Conservation (phyloP, 2,329 filamentous ascomycete species). For the Periconia digitata region DNA sequence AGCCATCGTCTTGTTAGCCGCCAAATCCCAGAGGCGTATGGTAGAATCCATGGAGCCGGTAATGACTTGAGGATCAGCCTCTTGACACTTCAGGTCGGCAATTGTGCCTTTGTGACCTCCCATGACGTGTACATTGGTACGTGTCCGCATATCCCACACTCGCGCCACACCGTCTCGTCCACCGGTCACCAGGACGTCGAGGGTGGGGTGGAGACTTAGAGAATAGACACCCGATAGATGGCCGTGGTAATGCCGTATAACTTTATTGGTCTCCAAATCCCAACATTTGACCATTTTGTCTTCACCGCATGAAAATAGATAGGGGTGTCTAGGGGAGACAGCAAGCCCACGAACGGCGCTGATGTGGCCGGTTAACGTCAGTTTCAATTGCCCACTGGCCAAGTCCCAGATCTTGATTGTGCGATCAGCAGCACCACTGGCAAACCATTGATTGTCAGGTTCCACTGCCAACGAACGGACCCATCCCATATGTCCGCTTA, state of each 20-base stretch:
- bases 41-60: slow-evolving; percentile 79
- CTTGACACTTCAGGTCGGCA: slow-evolving; percentile 86
- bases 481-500: slow-evolving; percentile 95
- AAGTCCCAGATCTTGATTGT: slow-evolving; percentile 99
- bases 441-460: slow-evolving; percentile 97
- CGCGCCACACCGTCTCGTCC: slow-evolving; percentile 83
- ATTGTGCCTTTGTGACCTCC: slow-evolving; percentile 90
- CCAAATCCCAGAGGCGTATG: slow-evolving; percentile 79
- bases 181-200: slow-evolving; percentile 93
- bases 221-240: slow-evolving; percentile 96
- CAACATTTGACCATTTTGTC: slow-evolving; percentile 99
- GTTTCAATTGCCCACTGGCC: slow-evolving; percentile 64
- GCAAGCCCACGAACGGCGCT: slow-evolving; percentile 65
- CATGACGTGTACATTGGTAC: slow-evolving; percentile 93
- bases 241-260: slow-evolving; percentile 82
- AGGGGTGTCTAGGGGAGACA: slow-evolving; percentile 90
- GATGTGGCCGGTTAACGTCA: slow-evolving; percentile 35
- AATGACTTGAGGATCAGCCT: slow-evolving; percentile 95
- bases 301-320: slow-evolving; percentile 95
- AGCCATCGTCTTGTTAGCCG: slow-evolving; percentile 93
- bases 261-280: slow-evolving; percentile 99
- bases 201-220: slow-evolving; percentile 85
- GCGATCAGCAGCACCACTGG: slow-evolving; percentile 88
- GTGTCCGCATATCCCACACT: slow-evolving; percentile 63
- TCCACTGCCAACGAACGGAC: slow-evolving; percentile 74